phyloP scores from a whole-genome alignment of 192 early-diverging fungal species.

The Chytriomyces sp. region DNA sequence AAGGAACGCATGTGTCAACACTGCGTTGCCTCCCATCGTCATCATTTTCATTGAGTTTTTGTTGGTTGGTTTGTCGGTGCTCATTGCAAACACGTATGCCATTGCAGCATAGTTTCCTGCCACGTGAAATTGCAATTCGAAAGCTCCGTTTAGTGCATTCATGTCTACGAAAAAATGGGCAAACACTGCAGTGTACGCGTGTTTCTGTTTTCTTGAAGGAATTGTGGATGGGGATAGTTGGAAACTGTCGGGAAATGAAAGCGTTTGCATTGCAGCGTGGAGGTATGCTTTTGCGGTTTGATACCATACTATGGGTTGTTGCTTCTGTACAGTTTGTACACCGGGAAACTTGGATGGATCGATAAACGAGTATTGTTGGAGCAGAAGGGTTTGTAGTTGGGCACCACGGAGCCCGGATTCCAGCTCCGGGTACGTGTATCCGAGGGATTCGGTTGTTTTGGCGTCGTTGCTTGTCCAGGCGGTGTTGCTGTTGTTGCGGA shows the following conservation, averaged over 20 bases:
- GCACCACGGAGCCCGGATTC: neutral
- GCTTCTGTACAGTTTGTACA: neutral
- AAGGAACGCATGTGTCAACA: constrained; percentile 3
- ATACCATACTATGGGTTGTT: neutral
- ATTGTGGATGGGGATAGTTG: neutral
- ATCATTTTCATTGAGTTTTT: neutral
- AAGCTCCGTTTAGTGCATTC: constrained; percentile 3
- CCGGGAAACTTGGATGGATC: neutral
- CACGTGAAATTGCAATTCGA: neutral
- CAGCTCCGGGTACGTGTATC: constrained; percentile 23
- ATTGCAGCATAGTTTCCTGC: neutral
- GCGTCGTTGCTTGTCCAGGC: constrained; percentile 7
- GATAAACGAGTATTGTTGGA: neutral
- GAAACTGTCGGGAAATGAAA: neutral
- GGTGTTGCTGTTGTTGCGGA: neutral
- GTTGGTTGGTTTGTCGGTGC: neutral
- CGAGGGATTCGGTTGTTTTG: neutral
- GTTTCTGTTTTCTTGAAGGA: neutral
- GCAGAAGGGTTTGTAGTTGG: neutral
- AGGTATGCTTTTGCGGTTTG: too few relatives aligned
- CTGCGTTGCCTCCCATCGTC: constrained; percentile 2
- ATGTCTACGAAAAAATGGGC: constrained; percentile 10
- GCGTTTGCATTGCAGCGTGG: neutral
- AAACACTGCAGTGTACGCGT: neutral
- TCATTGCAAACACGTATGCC: neutral